phyloP scores from a whole-genome alignment of 2,329 filamentous ascomycete genomes.

The Diplodia mutila region DNA sequence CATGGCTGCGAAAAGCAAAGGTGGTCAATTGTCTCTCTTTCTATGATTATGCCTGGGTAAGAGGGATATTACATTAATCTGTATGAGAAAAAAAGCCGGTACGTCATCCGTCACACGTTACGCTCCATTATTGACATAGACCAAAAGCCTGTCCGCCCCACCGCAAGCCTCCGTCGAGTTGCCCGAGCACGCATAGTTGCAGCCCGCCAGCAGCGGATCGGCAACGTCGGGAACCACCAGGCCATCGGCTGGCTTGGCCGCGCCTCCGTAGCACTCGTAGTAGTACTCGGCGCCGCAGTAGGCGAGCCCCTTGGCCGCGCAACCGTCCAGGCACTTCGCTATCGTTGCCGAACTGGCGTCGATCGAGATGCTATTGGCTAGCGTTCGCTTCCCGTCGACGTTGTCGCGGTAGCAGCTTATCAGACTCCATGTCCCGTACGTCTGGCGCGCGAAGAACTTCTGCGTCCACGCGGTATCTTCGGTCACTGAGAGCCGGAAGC shows the following conservation, averaged over 20 bases:
- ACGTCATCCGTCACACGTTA: neutral
- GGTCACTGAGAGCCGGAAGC: slow-evolving; percentile 16
- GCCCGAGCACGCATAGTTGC: slow-evolving; percentile 16
- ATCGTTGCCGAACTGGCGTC: neutral
- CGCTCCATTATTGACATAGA: slow-evolving; percentile 11
- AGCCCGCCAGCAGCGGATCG: slow-evolving; percentile 3
- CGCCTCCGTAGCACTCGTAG: slow-evolving; percentile 42
- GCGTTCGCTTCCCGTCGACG: neutral
- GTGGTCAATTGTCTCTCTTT: neutral
- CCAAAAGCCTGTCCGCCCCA: slow-evolving; percentile 2
- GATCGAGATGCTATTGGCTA: neutral
- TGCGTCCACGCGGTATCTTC: slow-evolving; percentile 13
- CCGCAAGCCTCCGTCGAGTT: slow-evolving; percentile 21
- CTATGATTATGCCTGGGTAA: neutral
- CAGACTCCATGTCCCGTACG: slow-evolving; percentile 11
- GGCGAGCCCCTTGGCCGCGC: slow-evolving; percentile 29
- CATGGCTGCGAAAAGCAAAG: neutral
- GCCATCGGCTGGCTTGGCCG: slow-evolving; percentile 30
- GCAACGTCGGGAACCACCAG: neutral
- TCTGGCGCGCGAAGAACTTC: slow-evolving; percentile 1
- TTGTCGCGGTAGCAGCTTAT: slow-evolving; percentile 15
- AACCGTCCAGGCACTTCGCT: slow-evolving; percentile 15
- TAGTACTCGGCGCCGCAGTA: slow-evolving; percentile 37
- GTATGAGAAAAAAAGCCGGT: too few relatives aligned
- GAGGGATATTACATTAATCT: neutral